Percentiles rank a stretch among this genome's conserved stretches.
Evolutionary conservation across 192 early-diverging fungal genomes (phyloP).

Genomic region (Coemansia sp.): DNA sequence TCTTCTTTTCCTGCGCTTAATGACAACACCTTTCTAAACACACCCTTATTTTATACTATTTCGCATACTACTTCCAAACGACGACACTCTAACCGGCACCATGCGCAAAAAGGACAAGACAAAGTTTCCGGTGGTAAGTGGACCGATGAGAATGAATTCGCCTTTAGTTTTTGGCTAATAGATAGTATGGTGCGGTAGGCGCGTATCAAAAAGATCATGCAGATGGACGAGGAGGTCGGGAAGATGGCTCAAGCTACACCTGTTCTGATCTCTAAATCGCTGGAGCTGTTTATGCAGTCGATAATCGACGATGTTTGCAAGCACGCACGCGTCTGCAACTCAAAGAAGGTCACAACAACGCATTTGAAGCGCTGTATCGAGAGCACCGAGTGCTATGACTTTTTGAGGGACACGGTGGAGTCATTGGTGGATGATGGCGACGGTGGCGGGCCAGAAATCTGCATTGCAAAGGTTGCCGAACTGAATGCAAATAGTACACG

Average conservation of each 20-base stretch:
- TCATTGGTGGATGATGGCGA: slow-evolving; percentile 70
- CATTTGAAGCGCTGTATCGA: slow-evolving; percentile 81
- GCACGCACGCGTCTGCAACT: slow-evolving; percentile 72
- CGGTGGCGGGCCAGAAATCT: slow-evolving; percentile 41
- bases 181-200: slow-evolving; percentile 60
- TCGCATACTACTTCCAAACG: not conserved
- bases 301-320: slow-evolving; percentile 84
- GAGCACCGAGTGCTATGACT: slow-evolving; percentile 88
- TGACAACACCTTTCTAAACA: not conserved
- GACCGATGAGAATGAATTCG: not conserved
- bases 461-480: slow-evolving; percentile 43
- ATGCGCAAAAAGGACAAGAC: slow-evolving; percentile 92
- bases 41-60: not conserved
- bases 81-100: not conserved
- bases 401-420: slow-evolving; percentile 84
- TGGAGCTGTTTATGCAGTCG: slow-evolving; percentile 94
- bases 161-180: not conserved
- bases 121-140: slow-evolving; percentile 86
- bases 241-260: slow-evolving; percentile 98
- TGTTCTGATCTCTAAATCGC: slow-evolving; percentile 80
- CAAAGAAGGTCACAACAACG: slow-evolving; percentile 79
- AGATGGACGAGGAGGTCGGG: slow-evolving; percentile 97
- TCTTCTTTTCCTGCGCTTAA: not conserved
- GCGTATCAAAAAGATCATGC: slow-evolving; percentile 99
- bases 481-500: slow-evolving; percentile 5